Evolutionary conservation across 192 early-diverging fungal genomes (phyloP).

Genomic region (Backusella morwellensis): DNA sequence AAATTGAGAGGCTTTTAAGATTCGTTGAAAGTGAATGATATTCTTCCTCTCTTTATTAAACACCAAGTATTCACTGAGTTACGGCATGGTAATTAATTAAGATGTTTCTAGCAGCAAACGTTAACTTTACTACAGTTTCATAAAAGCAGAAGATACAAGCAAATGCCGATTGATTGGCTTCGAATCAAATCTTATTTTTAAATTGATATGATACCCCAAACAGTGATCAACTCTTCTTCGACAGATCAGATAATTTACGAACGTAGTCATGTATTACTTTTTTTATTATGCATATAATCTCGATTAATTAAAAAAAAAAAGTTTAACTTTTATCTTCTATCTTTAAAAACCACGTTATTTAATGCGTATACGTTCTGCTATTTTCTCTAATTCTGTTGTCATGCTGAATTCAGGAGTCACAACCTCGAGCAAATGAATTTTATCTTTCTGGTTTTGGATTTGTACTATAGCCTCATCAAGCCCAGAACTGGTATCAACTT

Average conservation of each 20-base stretch:
- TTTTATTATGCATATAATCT: not conserved
- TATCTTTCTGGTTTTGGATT: conserved; percentile 21
- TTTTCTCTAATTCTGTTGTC: conserved; percentile 28
- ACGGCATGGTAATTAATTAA: too few relatives aligned
- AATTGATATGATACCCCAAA: too few relatives aligned
- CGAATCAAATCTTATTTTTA: too few relatives aligned
- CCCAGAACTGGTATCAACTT: conserved; percentile 27
- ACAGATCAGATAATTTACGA: too few relatives aligned
- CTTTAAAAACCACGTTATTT: not conserved
- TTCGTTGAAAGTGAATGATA: not conserved
- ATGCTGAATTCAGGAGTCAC: conserved; percentile 41
- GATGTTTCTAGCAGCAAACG: too few relatives aligned
- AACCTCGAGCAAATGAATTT: conserved; percentile 46
- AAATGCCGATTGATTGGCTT: too few relatives aligned
- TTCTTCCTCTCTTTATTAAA: too few relatives aligned
- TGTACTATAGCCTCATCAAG: conserved; percentile 37
- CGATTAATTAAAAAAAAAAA: not conserved
- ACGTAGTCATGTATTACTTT: too few relatives aligned
- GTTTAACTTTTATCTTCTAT: not conserved
- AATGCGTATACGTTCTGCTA: not conserved
- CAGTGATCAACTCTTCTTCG: too few relatives aligned
- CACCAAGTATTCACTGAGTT: too few relatives aligned
- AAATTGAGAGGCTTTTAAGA: not conserved
- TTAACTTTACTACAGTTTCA: too few relatives aligned
- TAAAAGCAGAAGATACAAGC: too few relatives aligned